These are phyloP conservation scores for Cladophialophora carrionii DNA, from an alignment of 2,329 filamentous ascomycete genomes.

Conservation along the genomic window DNA sequence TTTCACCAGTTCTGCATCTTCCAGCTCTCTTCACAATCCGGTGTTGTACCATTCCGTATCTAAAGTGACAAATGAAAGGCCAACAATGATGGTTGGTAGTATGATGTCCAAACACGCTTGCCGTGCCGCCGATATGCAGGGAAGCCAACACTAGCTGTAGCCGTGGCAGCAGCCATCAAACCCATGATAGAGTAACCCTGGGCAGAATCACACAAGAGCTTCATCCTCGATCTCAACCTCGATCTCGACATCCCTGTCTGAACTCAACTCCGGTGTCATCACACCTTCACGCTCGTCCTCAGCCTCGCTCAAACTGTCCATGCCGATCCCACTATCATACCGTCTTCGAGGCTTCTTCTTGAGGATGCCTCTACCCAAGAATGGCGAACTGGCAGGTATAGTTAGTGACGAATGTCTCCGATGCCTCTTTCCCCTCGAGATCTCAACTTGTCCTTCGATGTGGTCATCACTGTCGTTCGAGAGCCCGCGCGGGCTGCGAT, in stretches of 20 bases:
- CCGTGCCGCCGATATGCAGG: not conserved
- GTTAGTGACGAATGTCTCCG: slow-evolving; percentile 12
- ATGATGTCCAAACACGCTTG: not conserved
- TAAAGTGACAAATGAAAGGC: not conserved
- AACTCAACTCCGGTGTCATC: slow-evolving; percentile 36
- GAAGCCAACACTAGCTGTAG: not conserved
- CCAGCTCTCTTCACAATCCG: not conserved
- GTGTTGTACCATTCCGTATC: not conserved
- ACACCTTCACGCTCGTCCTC: slow-evolving; percentile 40
- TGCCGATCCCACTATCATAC: slow-evolving; percentile 49
- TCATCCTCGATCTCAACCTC: slow-evolving; percentile 19
- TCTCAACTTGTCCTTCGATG: slow-evolving; percentile 33
- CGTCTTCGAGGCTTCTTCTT: slow-evolving; percentile 26
- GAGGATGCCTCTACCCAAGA: slow-evolving; percentile 21
- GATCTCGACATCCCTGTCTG: slow-evolving; percentile 23
- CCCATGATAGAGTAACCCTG: no score
- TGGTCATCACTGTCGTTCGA: slow-evolving; percentile 22
- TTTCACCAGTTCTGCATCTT: not conserved
- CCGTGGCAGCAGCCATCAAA: not conserved
- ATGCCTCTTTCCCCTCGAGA: slow-evolving; percentile 32
- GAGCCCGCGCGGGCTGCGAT: not conserved
- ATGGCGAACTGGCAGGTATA: not conserved
- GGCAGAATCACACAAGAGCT: not conserved
- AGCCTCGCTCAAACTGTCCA: slow-evolving; percentile 41
- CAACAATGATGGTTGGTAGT: not conserved